Conservation (phyloP, 306 rosid genomes). For the Cicer cuneatum region DNA sequence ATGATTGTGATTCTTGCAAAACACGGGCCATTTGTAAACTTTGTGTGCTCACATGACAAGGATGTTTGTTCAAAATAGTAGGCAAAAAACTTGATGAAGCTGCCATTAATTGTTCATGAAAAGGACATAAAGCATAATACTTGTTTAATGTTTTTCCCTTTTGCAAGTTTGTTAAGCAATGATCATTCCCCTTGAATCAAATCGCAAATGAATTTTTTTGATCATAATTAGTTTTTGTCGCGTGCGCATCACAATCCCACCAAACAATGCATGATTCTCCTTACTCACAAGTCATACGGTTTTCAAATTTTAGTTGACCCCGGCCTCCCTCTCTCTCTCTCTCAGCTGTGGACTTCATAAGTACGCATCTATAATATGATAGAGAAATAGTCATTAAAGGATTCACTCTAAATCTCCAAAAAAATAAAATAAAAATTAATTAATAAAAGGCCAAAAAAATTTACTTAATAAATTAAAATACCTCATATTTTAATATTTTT, state of each 20-base stretch:
- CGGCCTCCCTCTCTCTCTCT: neutral
- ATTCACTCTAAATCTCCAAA: too few species aligned
- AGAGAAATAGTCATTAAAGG: too few species aligned
- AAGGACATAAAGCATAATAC: neutral
- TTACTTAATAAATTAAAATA: too few species aligned
- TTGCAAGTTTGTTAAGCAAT: constrained; percentile 16
- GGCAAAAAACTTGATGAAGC: neutral
- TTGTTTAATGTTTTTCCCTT: constrained; percentile 10
- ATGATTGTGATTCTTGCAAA: too few species aligned
- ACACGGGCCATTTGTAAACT: too few species aligned
- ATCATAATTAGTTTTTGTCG: constrained; percentile 34
- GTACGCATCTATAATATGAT: too few species aligned
- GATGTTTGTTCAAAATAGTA: neutral
- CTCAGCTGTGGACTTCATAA: too few species aligned
- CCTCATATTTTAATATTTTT: too few species aligned
- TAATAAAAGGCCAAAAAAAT: too few species aligned
- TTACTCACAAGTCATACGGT: neutral
- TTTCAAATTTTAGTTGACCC: constrained; percentile 22
- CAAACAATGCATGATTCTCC: constrained; percentile 23
- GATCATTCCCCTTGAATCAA: neutral
- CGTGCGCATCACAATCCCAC: constrained; percentile 47
- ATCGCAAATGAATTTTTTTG: neutral
- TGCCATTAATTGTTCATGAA: constrained; percentile 12
- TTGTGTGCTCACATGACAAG: neutral
- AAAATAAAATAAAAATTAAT: too few species aligned